phyloP scores from a whole-genome alignment of 768 basidiomycete genomes.

The Termitomyces titanicus region DNA sequence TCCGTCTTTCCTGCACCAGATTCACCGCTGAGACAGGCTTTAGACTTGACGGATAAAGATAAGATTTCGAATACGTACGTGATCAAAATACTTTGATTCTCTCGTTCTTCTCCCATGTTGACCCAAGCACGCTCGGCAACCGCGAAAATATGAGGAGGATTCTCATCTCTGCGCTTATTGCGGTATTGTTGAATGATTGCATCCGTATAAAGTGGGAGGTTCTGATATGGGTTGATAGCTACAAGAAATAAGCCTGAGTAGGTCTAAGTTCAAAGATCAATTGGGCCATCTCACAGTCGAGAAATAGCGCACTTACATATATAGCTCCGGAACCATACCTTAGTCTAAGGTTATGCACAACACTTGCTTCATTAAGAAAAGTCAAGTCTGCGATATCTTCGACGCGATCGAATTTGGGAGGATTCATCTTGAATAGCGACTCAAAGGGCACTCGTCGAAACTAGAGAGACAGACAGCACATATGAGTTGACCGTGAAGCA shows the following conservation, averaged over 20 bases:
- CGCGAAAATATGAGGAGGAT: constrained; percentile 94
- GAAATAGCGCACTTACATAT: constrained; percentile 60
- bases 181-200: constrained; percentile 88
- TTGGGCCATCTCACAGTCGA: not conserved
- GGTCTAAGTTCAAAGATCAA: constrained; percentile 47
- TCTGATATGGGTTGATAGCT: constrained; percentile 96
- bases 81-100: constrained; percentile 97
- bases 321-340: constrained; percentile 91
- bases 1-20: constrained; percentile 99
- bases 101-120: constrained; percentile 95
- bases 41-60: constrained; percentile 5
- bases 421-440: constrained; percentile 92
- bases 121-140: constrained; percentile 98
- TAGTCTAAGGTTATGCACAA: constrained; percentile 94
- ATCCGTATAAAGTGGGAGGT: constrained; percentile 87
- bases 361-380: constrained; percentile 96
- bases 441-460: constrained; percentile 64
- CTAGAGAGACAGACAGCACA: constrained; percentile 9
- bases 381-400: constrained; percentile 98
- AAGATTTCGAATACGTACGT: constrained; percentile 57
- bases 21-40: constrained; percentile 66
- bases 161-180: constrained; percentile 83
- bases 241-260: constrained; percentile 97
- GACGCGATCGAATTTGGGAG: constrained; percentile 96
- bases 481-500: not conserved